These are phyloP conservation scores for Boletus smithii DNA, from an alignment of 1,284 basidiomycete genomes.

Conservation along the genomic window DNA sequence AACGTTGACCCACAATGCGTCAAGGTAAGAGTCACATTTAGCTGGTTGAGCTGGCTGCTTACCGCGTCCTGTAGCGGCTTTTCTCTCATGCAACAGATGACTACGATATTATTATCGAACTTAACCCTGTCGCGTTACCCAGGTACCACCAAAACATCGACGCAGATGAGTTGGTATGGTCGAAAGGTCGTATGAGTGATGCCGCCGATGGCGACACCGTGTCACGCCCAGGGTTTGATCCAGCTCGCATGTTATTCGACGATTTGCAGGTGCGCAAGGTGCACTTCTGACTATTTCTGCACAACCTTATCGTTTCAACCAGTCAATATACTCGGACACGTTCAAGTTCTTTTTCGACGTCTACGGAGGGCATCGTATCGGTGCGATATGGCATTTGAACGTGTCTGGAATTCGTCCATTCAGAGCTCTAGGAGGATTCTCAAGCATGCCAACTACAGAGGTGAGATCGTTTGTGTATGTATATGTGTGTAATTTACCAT, in stretches of 20 bases:
- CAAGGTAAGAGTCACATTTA: conserved; percentile 41
- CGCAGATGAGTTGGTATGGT: conserved; percentile 46
- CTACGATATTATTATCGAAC: conserved; percentile 83
- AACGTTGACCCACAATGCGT: conserved; percentile 41
- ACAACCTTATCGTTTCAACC: conserved; percentile 9
- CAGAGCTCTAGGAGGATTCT: conserved; percentile 83
- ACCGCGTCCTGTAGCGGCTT: conserved; percentile 50
- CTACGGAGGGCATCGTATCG: conserved; percentile 78
- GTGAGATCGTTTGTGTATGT: conserved; percentile 21
- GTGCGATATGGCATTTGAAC: conserved; percentile 84
- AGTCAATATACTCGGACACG: conserved; percentile 77
- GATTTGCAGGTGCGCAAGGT: conserved; percentile 64
- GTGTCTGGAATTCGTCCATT: conserved; percentile 59
- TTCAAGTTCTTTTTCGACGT: conserved; percentile 85
- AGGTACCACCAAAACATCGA: conserved; percentile 71
- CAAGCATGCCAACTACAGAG: conserved; percentile 51
- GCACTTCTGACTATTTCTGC: not conserved
- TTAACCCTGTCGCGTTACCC: conserved; percentile 64
- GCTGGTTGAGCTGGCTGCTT: conserved; percentile 1
- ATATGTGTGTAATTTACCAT: conserved; percentile 16
- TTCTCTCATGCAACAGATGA: conserved; percentile 82
- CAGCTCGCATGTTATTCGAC: conserved; percentile 62
- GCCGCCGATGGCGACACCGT: conserved; percentile 40
- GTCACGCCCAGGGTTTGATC: conserved; percentile 76
- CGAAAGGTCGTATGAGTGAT: conserved; percentile 44